phyloP scores from a whole-genome alignment of 1,284 basidiomycete genomes.

The Puccinia polysora region DNA sequence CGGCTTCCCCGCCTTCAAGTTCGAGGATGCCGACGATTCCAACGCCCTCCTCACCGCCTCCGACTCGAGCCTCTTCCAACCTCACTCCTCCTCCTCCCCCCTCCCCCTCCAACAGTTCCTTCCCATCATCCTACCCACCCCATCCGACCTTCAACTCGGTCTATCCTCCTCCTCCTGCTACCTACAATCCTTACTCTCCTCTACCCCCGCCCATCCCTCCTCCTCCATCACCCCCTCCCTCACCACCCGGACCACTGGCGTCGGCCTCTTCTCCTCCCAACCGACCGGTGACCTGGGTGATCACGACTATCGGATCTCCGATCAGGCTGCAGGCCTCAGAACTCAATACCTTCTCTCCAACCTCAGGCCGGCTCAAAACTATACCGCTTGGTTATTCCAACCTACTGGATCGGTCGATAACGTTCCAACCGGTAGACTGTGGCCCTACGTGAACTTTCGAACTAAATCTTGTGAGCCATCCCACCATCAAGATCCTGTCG shows the following conservation, averaged over 20 bases:
- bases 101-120: not conserved
- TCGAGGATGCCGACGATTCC: slow-evolving; percentile 25
- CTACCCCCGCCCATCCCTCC: not conserved
- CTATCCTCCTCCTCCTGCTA: slow-evolving; percentile 21
- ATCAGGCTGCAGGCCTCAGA: slow-evolving; percentile 2
- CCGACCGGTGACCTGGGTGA: not conserved
- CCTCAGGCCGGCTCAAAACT: slow-evolving; percentile 49
- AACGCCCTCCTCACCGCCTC: slow-evolving; percentile 25
- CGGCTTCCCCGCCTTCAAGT: slow-evolving; percentile 15
- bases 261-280: slow-evolving; percentile 22
- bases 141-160: not conserved
- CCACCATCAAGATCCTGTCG: not conserved
- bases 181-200: slow-evolving; percentile 6
- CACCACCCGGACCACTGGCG: slow-evolving; percentile 14
- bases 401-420: not conserved
- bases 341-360: slow-evolving; percentile 46
- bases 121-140: slow-evolving; percentile 20
- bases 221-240: slow-evolving; percentile 2
- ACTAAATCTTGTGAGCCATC: slow-evolving; percentile 16
- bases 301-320: slow-evolving; percentile 18
- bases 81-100: not conserved
- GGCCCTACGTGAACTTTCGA: slow-evolving; percentile 35
- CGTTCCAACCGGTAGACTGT: slow-evolving; percentile 27
- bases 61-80: slow-evolving; percentile 19
- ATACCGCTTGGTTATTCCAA: slow-evolving; percentile 49